These are phyloP conservation scores for Irpex lacteus DNA, from an alignment of 1,284 basidiomycete species.

Conservation along the genomic window DNA sequence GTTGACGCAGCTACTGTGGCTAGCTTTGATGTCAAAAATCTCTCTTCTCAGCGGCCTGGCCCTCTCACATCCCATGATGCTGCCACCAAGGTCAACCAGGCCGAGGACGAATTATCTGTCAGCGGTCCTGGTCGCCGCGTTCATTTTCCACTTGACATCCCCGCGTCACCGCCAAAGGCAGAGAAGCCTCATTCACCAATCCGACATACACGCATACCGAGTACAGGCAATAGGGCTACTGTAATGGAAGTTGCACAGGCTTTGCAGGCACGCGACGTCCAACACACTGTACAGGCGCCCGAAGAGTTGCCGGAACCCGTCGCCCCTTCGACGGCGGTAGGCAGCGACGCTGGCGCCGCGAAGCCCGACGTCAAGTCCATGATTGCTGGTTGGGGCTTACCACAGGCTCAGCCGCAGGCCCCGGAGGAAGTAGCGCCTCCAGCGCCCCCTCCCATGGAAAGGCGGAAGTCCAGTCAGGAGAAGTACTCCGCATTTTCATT, in stretches of 20 bases:
- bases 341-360: constrained; percentile 9
- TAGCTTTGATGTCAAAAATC: background rate
- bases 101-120: constrained; percentile 7
- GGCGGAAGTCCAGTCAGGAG: constrained; percentile 63
- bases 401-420: constrained; percentile 14
- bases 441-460: constrained; percentile 36
- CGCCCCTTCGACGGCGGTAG: constrained; percentile 4
- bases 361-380: constrained; percentile 23
- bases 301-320: background rate
- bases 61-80: background rate
- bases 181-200: constrained; percentile 20
- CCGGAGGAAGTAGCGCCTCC: constrained; percentile 1
- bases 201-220: constrained; percentile 56
- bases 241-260: constrained; percentile 77
- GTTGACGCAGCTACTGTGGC: background rate
- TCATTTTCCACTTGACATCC: constrained; percentile 12
- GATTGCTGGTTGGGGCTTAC: constrained; percentile 22
- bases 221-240: constrained; percentile 63
- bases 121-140: constrained; percentile 10
- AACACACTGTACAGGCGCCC: background rate
- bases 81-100: background rate
- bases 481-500: constrained; percentile 58
- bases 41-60: background rate
- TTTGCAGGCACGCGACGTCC: constrained; percentile 38
- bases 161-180: constrained; percentile 6